Evolutionary conservation across 768 basidiomycete genomes (phyloP).

Genomic region (Dacryopinax primogenitus): DNA sequence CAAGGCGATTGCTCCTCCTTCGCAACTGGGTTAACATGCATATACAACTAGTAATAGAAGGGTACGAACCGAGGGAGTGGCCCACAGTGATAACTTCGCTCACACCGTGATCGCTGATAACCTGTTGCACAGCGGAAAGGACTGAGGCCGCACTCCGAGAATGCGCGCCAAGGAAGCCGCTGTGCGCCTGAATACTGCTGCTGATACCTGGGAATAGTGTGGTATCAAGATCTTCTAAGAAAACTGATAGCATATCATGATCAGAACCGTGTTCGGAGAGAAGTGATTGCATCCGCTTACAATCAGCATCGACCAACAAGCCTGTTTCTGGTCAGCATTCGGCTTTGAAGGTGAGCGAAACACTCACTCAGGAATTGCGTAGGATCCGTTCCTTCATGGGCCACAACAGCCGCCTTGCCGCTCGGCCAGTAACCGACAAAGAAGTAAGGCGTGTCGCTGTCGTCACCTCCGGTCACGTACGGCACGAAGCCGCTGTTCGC

Average conservation of each 20-base stretch:
- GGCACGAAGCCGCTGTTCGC: constrained; percentile 40
- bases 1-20: constrained; percentile 36
- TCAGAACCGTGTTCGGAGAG: background rate
- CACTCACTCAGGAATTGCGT: constrained; percentile 34
- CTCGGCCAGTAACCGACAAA: constrained; percentile 41
- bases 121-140: constrained; percentile 32
- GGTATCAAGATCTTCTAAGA: constrained; percentile 27
- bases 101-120: constrained; percentile 32
- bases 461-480: constrained; percentile 39
- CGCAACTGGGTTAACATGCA: background rate
- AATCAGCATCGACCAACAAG: constrained; percentile 34
- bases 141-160: constrained; percentile 37
- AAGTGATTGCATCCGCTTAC: background rate
- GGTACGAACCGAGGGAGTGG: constrained; percentile 31
- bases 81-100: constrained; percentile 34
- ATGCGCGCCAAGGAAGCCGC: constrained; percentile 38
- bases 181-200: constrained; percentile 33
- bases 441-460: constrained; percentile 36
- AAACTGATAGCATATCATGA: constrained; percentile 17
- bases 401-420: constrained; percentile 42
- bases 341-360: constrained; percentile 11
- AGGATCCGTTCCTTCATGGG: constrained; percentile 51
- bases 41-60: background rate
- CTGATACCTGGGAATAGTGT: constrained; percentile 40
- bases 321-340: constrained; percentile 28